Conservation (phyloP, 1,139 yeast species). For the Lipomyces yarrowii region DNA sequence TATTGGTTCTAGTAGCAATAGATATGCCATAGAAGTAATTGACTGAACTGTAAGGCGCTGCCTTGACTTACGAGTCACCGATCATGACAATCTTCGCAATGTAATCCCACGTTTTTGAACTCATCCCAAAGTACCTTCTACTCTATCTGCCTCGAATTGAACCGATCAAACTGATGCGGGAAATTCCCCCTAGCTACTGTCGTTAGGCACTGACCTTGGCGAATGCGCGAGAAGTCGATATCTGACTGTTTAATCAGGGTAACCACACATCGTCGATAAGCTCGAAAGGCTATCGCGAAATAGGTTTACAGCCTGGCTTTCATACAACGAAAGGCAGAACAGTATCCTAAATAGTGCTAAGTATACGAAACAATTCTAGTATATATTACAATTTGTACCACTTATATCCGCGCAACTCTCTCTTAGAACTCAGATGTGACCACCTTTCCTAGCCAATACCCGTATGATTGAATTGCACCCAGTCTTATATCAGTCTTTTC, state of each 20-base stretch:
- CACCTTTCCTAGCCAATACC: conserved; percentile 17
- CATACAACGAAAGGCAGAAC: not conserved
- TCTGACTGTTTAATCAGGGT: too few relatives aligned
- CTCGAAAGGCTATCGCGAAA: too few relatives aligned
- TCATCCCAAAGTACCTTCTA: conserved; percentile 12
- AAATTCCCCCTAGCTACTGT: not conserved
- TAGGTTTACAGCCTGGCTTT: too few relatives aligned
- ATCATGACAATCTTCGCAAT: conserved; percentile 39
- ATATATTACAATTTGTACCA: not conserved
- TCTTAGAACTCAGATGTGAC: conserved; percentile 15
- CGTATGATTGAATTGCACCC: conserved; percentile 1
- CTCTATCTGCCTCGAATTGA: not conserved
- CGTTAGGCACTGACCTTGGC: too few relatives aligned
- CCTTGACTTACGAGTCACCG: conserved; percentile 37
- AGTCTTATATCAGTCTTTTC: conserved; percentile 11
- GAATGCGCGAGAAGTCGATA: too few relatives aligned
- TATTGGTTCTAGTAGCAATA: not conserved
- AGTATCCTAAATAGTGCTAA: not conserved
- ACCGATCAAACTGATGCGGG: not conserved
- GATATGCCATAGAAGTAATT: not conserved
- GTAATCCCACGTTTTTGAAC: conserved; percentile 36
- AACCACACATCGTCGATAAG: too few relatives aligned
- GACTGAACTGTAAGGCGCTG: not conserved
- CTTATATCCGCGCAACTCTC: not conserved
- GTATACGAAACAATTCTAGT: not conserved